phyloP scores from a whole-genome alignment of 306 rosid genomes.

The Potentilla sterilis region DNA sequence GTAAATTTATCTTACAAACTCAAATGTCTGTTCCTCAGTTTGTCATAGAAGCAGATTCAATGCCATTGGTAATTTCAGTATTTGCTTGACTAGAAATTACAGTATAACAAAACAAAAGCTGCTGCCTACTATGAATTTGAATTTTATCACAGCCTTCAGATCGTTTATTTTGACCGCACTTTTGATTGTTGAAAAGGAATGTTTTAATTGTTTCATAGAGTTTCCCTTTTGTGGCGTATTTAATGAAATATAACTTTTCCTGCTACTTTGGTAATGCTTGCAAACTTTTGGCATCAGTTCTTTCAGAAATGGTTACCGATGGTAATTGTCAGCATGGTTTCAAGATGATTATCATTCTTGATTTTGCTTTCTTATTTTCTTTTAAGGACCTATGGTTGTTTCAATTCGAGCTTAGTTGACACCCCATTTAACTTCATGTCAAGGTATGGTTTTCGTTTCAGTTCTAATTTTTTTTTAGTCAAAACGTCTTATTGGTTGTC shows the following conservation, averaged over 20 bases:
- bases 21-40: no score
- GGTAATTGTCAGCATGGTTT: background rate
- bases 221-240: no score
- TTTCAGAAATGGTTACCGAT: background rate
- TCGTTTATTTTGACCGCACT: no score
- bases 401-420: slow-evolving; percentile 88
- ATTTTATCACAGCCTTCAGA: no score
- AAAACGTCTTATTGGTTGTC: background rate
- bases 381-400: slow-evolving; percentile 82
- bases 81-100: no score
- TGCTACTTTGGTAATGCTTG: slow-evolving; percentile 8
- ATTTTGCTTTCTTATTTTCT: background rate
- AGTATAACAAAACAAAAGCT: no score
- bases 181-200: no score
- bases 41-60: no score
- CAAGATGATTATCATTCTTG: background rate
- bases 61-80: no score
- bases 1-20: no score
- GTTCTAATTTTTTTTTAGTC: background rate
- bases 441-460: slow-evolving; percentile 47
- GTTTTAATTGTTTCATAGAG: no score
- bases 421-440: slow-evolving; percentile 95
- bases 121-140: no score
- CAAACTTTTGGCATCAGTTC: slow-evolving; percentile 3
- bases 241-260: background rate